A percentile compares a stretch with the other conserved stretches of the same genome.
Evolutionary conservation across 192 early-diverging fungal species (phyloP).

Genomic region (Funneliformis geosporum): DNA sequence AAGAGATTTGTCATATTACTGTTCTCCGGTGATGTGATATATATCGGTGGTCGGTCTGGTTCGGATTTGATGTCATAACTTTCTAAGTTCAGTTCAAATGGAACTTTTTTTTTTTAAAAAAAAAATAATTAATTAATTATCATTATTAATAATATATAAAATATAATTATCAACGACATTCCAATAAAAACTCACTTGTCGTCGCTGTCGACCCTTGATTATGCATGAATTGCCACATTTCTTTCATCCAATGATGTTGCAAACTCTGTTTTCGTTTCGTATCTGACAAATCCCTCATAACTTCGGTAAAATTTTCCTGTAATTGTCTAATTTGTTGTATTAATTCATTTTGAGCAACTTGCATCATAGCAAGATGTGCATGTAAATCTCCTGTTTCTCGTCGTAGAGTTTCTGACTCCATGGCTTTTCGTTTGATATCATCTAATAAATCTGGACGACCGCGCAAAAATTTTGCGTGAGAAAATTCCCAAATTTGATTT

Average conservation of each 20-base stretch:
- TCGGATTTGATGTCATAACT: slow-evolving; percentile 47
- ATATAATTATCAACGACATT: background rate
- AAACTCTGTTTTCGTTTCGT: slow-evolving; percentile 67
- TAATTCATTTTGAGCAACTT: slow-evolving; percentile 74
- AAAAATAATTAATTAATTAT: background rate
- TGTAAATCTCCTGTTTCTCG: slow-evolving; percentile 77
- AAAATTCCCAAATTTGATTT: slow-evolving; percentile 93
- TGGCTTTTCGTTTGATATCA: slow-evolving; percentile 90
- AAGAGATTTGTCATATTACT: slow-evolving; percentile 31
- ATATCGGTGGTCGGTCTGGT: slow-evolving; percentile 53
- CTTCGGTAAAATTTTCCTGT: slow-evolving; percentile 71
- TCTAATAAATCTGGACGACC: slow-evolving; percentile 78
- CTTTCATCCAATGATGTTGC: slow-evolving; percentile 69
- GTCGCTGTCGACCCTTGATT: slow-evolving; percentile 27
- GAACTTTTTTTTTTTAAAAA: slow-evolving; percentile 39
- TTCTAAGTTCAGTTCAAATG: slow-evolving; percentile 47
- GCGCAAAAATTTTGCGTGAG: slow-evolving; percentile 78
- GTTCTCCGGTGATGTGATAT: slow-evolving; percentile 58
- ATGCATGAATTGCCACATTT: slow-evolving; percentile 63
- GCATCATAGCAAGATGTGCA: slow-evolving; percentile 73
- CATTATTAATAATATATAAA: background rate
- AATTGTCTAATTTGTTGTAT: slow-evolving; percentile 72
- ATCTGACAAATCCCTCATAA: slow-evolving; percentile 73
- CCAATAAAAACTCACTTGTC: slow-evolving; percentile 40
- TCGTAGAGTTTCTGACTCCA: slow-evolving; percentile 77